A percentile compares a stretch with the other conserved stretches of the same genome.
Conservation (phyloP, 495 filamentous ascomycete species). For the Podospora pseudocomata region DNA sequence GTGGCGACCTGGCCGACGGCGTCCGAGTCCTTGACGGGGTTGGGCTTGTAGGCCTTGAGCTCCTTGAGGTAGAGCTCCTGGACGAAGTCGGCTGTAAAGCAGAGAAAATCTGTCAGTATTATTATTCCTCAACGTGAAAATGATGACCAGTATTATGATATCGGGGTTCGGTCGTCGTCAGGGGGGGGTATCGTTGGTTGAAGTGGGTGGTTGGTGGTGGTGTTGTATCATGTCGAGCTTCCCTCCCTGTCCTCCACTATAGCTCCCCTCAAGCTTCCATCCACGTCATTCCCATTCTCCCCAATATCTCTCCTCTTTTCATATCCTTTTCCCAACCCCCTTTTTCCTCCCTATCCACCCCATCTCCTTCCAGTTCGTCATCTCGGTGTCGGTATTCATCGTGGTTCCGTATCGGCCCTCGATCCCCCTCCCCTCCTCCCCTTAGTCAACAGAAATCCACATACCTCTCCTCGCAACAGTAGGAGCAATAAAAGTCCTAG, state of each 20-base stretch:
- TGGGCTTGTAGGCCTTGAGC: constrained; percentile 87
- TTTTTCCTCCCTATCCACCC: background rate
- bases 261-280: constrained; percentile 8
- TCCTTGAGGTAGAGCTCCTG: constrained; percentile 96
- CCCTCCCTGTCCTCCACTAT: background rate
- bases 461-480: constrained; percentile 72
- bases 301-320: background rate
- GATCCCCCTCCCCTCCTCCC: background rate
- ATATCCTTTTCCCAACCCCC: background rate
- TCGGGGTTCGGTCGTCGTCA: background rate
- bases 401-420: constrained; percentile 16
- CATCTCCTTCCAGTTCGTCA: background rate
- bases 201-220: constrained; percentile 7
- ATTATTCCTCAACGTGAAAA: background rate
- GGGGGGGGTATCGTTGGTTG: background rate
- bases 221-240: constrained; percentile 7
- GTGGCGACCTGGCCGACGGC: constrained; percentile 87
- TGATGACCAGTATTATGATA: too few species aligned
- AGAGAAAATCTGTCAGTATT: background rate
- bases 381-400: background rate
- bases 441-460: constrained; percentile 32
- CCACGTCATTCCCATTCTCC: background rate
- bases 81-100: constrained; percentile 74
- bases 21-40: constrained; percentile 77
- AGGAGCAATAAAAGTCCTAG: constrained; percentile 77